Evolutionary conservation across 164 flowering plant species (phyloP).

Genomic region (Amborella trichopoda): DNA sequence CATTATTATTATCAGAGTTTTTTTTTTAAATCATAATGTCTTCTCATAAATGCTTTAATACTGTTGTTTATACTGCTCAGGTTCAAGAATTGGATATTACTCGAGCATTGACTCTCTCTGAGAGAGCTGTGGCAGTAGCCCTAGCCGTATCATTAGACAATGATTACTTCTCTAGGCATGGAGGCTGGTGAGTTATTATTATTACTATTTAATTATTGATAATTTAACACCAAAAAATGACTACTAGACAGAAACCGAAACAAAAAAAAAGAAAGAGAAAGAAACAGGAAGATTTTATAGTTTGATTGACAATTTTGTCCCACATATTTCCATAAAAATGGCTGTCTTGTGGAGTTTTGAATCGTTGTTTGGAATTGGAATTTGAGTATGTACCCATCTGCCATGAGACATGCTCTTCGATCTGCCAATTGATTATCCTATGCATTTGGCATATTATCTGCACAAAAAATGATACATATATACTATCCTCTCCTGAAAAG

Average conservation of each 20-base stretch:
- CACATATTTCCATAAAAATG: neutral
- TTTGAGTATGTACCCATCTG: no score
- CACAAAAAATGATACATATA: no score
- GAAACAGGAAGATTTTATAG: neutral
- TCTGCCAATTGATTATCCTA: no score
- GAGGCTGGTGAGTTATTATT: slow-evolving; percentile 76
- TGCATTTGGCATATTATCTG: no score
- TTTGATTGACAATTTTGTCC: neutral
- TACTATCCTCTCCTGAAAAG: no score
- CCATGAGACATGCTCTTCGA: no score
- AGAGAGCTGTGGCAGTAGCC: slow-evolving; percentile 89
- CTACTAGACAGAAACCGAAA: neutral
- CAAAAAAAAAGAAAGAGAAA: neutral
- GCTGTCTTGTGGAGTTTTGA: neutral
- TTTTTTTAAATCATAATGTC: no score
- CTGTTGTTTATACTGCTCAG: slow-evolving; percentile 23
- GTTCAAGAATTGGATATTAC: slow-evolving; percentile 57
- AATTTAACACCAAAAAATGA: neutral
- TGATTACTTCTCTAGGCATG: slow-evolving; percentile 92
- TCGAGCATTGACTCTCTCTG: slow-evolving; percentile 70
- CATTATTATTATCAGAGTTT: no score
- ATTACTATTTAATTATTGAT: neutral
- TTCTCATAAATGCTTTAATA: no score
- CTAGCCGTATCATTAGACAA: slow-evolving; percentile 92
- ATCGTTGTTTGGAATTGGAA: neutral